These are phyloP conservation scores for Isabelozyma pseudorhagii DNA, from an alignment of 805 yeast genomes.

Conservation along the genomic window DNA sequence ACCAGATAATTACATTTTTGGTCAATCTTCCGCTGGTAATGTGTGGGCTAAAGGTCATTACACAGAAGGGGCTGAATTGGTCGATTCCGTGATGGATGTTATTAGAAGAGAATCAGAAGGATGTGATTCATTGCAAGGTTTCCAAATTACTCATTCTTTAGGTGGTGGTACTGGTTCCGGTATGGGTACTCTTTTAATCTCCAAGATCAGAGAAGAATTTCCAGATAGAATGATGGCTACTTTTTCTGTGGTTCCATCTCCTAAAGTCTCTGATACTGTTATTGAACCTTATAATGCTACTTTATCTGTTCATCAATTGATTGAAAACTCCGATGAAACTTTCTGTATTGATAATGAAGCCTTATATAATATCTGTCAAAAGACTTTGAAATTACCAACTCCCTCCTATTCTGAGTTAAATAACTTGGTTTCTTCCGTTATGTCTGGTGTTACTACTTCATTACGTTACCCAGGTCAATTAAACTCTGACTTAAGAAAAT, in stretches of 20 bases:
- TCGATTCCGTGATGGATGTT: slow-evolving; percentile 84
- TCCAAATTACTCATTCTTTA: slow-evolving; percentile 67
- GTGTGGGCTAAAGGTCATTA: slow-evolving; percentile 98
- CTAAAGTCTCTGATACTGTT: slow-evolving; percentile 88
- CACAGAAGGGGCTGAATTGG: slow-evolving; percentile 94
- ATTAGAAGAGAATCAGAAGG: slow-evolving; percentile 93
- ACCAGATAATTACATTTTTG: slow-evolving; percentile 87
- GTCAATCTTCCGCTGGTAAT: slow-evolving; percentile 91
- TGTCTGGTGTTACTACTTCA: slow-evolving; percentile 95
- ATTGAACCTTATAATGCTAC: slow-evolving; percentile 95
- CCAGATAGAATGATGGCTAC: slow-evolving; percentile 97
- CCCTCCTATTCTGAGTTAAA: slow-evolving; percentile 81
- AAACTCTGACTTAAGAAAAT: slow-evolving; percentile 86
- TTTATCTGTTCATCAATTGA: slow-evolving; percentile 84
- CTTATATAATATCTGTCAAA: slow-evolving; percentile 82
- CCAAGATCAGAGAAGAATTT: slow-evolving; percentile 86
- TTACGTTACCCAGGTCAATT: slow-evolving; percentile 94
- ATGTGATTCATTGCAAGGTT: slow-evolving; percentile 90
- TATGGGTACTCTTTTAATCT: slow-evolving; percentile 85
- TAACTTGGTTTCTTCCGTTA: slow-evolving; percentile 80
- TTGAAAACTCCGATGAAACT: slow-evolving; percentile 88
- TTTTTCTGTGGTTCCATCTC: slow-evolving; percentile 89
- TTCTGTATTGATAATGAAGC: slow-evolving; percentile 96
- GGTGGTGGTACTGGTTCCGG: slow-evolving; percentile 95
- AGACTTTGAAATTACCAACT: slow-evolving; percentile 74